Evolutionary conservation across 371 early-diverging fungal genomes (phyloP).

Genomic region (Actinomortierella wolfii): DNA sequence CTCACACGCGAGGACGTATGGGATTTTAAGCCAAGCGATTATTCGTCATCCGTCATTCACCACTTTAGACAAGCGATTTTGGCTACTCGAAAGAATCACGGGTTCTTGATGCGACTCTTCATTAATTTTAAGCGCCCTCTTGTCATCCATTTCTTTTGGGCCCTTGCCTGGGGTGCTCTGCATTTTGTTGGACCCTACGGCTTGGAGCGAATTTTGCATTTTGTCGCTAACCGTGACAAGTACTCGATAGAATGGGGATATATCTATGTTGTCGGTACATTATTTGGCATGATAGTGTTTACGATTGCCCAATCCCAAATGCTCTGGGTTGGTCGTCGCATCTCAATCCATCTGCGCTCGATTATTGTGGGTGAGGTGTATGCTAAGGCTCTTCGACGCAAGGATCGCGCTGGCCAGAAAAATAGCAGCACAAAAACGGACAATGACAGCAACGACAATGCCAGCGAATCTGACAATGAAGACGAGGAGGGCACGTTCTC

Average conservation of each 20-base stretch:
- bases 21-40: slow-evolving; percentile 63
- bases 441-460: slow-evolving; percentile 6
- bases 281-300: slow-evolving; percentile 44
- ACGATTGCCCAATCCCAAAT: slow-evolving; percentile 48
- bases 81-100: slow-evolving; percentile 39
- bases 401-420: slow-evolving; percentile 50
- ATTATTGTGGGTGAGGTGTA: slow-evolving; percentile 68
- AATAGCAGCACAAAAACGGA: background rate
- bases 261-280: slow-evolving; percentile 51
- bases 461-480: slow-evolving; percentile 12
- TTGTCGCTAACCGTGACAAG: slow-evolving; percentile 25
- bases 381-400: slow-evolving; percentile 58
- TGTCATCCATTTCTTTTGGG: slow-evolving; percentile 33
- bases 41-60: slow-evolving; percentile 44
- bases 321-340: slow-evolving; percentile 47
- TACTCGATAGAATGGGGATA: slow-evolving; percentile 44
- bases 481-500: slow-evolving; percentile 34
- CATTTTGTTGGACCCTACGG: slow-evolving; percentile 39
- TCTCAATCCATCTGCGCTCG: slow-evolving; percentile 45
- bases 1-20: slow-evolving; percentile 70
- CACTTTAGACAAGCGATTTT: slow-evolving; percentile 46
- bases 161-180: slow-evolving; percentile 24
- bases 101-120: slow-evolving; percentile 34
- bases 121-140: slow-evolving; percentile 43
- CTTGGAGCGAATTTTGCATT: slow-evolving; percentile 37